Conservation (phyloP, 495 filamentous ascomycete genomes). For the Pseudomonodictys pantanalensis region DNA sequence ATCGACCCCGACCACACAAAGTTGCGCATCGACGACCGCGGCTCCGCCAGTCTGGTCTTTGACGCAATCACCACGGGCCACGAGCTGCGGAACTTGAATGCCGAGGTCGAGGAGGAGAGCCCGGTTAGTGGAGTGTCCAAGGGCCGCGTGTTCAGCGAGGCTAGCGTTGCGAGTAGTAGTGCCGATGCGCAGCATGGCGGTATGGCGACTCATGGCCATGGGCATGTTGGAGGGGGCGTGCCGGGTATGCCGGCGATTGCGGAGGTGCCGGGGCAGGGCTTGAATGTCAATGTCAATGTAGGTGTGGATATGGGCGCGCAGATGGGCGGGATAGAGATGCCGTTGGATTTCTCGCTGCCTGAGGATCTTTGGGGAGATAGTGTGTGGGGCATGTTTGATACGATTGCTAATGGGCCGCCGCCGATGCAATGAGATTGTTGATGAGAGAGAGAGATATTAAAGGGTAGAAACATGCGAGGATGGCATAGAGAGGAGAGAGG, state of each 20-base stretch:
- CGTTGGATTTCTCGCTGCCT: constrained; percentile 14
- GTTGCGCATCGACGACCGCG: constrained; percentile 12
- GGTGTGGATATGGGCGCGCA: not conserved
- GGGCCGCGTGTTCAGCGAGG: no score
- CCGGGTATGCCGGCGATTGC: no score
- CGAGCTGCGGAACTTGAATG: constrained; percentile 6
- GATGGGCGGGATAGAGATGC: not conserved
- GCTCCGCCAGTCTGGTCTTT: constrained; percentile 3
- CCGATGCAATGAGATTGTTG: not conserved
- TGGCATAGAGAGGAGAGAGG: no score
- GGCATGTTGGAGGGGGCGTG: no score
- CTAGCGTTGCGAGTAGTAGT: no score
- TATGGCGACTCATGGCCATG: no score
- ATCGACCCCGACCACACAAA: constrained; percentile 8
- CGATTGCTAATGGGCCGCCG: not conserved
- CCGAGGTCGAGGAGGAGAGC: not conserved
- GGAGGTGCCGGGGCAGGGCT: no score
- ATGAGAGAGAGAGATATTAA: no score
- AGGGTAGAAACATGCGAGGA: no score
- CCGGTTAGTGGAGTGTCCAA: no score
- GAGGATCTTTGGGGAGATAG: constrained; percentile 20
- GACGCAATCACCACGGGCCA: constrained; percentile 6
- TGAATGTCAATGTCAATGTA: no score
- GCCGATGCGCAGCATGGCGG: no score
- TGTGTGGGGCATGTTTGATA: constrained; percentile 16